Conservation (phyloP, 768 basidiomycete genomes). For the Coprinopsis strossmayeri region DNA sequence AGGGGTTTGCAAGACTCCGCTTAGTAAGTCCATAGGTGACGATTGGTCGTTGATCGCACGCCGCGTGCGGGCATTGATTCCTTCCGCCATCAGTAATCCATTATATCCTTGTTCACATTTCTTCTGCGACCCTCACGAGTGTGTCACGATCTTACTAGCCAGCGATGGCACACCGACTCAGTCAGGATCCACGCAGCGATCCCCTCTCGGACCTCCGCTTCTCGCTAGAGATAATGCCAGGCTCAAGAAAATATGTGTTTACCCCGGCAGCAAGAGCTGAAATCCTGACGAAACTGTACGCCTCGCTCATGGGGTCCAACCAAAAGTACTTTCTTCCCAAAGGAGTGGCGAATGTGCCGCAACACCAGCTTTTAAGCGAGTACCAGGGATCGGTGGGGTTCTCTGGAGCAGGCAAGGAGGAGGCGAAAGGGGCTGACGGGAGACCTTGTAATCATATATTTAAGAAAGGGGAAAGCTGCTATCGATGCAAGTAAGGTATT, state of each 20-base stretch:
- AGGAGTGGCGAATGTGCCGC: constrained; percentile 54
- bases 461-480: constrained; percentile 87
- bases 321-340: constrained; percentile 66
- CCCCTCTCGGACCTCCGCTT: constrained; percentile 69
- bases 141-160: too few relatives aligned
- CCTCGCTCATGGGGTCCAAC: constrained; percentile 76
- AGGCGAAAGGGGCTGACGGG: constrained; percentile 53
- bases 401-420: constrained; percentile 52
- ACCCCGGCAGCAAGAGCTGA: constrained; percentile 69
- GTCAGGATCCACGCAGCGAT: constrained; percentile 29
- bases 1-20: too few relatives aligned
- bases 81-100: too few relatives aligned
- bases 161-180: constrained; percentile 15
- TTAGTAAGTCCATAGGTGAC: too few relatives aligned
- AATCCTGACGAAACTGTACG: constrained; percentile 76
- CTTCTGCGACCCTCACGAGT: too few relatives aligned
- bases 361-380: constrained; percentile 61
- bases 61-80: too few relatives aligned
- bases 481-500: constrained; percentile 80
- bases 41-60: too few relatives aligned
- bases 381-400: constrained; percentile 57
- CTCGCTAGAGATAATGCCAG: constrained; percentile 75
- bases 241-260: constrained; percentile 71
- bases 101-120: too few relatives aligned
- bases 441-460: constrained; percentile 81